Evolutionary conservation across 2,329 filamentous ascomycete genomes (phyloP), one percentile per base, ranked within the genome.

Genomic region (Colletotrichum sansevieriae): DNA sequence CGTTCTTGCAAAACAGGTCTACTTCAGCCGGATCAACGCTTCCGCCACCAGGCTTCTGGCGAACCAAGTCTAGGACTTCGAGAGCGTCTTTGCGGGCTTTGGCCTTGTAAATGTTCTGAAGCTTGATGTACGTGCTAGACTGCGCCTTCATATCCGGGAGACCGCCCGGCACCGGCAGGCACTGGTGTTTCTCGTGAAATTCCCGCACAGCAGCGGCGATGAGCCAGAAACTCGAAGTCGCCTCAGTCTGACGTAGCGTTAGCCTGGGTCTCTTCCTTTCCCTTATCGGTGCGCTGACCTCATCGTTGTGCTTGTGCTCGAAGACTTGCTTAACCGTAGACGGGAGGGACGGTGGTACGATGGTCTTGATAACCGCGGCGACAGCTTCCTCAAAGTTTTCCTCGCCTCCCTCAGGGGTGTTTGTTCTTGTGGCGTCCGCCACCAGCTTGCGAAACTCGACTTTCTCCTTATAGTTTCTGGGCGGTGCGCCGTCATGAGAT

Each of bases 81-180:
- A 88, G 87, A 13, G 91, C 83, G 75, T 99, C 96, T 75, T 87
- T 83, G 39, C 92, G 89, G 49, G 96, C 94, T 79, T 97, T 97
- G 22, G 84, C 81, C 80, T 97, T 98, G 87, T 98, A 99, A 68
- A 98, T 89, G 74, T 92, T 95, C 78, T 98, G 96, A 12, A 99
- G 86, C 74, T 90, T 86, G 72, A 99, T 91, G 81, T 99, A 99
- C 71, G 97, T 92, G 64, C 86, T 89, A 3, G 95, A 97, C 76
- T 95, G 89, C 3, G 96, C 94, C 83, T 99, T 99, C 96, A 99
- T 99, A 78, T 99, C 96, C 2, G 97, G 96, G 2, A 99, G 84
- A 3, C 91, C 90, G 12, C 96, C 97, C 0, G 95, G 91, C 0
- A 99, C 84, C 15, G 96, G 96, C 5, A 99, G 85, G 33, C 91